Base-by-base conservation (phyloP, 805 yeast genomes). In the Candida incommunis region DNA sequence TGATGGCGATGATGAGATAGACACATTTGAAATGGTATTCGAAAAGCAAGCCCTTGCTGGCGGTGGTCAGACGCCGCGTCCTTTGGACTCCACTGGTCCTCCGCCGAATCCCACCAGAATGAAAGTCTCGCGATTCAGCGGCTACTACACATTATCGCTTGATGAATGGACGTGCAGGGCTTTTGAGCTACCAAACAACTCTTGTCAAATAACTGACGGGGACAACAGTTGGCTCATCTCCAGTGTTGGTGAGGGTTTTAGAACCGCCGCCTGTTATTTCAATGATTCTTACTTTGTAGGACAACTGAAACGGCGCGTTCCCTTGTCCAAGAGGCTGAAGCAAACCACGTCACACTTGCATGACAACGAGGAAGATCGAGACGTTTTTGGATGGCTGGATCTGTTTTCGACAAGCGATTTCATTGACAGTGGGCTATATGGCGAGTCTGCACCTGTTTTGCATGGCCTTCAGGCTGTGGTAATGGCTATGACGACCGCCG, bases 71-170 rank as follows among this genome's bases (percentile, higher is more conserved):
- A 5, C 20, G 13, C 4, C 18, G 9, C 37, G 37, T 4, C 37
- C 37, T 7, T 4, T 16, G 11, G 20, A 7, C 4, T 9, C 18
- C 20, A 9, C 27, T 7, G 37, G 37, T 4, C 37, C 37, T 16
- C 37, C 37, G 9, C 37, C 69, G 69, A 43, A 51, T 71, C 2
- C 56, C 60, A 35, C 21, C 7, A 9, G 37, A 13, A 31, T 31
- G 20, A 31, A 31, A 31, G 37, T 31, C 7, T 7, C 37, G 18
- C 13, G 37, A 9, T 31, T 18, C 9, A 16, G n/a, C 5, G 37
- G 37, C 37, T 31, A 18, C 37, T 31, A 31, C n/a, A 11, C 37
- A 31, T 11, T 31, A n/a, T 31, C 37, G 4, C 18, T 31, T 5
- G 37, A 31, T 16, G 37, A 31, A 11, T 31, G 37, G 37, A 31